Conservation (phyloP, 257 asterid genomes). For the Solanum chilense region DNA sequence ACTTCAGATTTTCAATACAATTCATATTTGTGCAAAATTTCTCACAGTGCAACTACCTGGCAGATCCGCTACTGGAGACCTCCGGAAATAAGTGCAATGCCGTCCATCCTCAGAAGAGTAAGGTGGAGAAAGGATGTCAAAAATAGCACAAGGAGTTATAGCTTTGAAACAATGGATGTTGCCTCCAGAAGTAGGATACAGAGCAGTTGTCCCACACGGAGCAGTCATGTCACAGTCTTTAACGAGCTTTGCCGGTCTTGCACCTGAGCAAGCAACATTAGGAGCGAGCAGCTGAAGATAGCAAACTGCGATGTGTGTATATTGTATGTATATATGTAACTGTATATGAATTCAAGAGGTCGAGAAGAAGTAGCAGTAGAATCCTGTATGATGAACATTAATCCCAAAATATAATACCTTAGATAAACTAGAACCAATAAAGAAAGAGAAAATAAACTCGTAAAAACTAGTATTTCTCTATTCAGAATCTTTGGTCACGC, state of each 20-base stretch:
- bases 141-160: conserved; percentile 83
- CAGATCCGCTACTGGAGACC: conserved; percentile 50
- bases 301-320: not conserved
- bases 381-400: not conserved
- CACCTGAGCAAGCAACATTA: conserved; percentile 27
- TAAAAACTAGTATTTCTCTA: not conserved
- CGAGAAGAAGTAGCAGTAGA: not conserved
- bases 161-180: conserved; percentile 94
- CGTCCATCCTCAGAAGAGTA: conserved; percentile 88
- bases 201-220: conserved; percentile 80
- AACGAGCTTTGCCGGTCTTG: conserved; percentile 70
- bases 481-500: not conserved
- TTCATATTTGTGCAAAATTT: not conserved
- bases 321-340: not conserved
- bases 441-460: not conserved
- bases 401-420: not conserved
- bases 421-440: not conserved
- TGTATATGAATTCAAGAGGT: not conserved
- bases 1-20: not conserved
- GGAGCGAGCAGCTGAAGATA: not conserved
- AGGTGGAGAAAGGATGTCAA: conserved; percentile 96
- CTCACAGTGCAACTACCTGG: conserved; percentile 45
- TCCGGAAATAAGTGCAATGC: conserved; percentile 81
- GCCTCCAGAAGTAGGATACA: conserved; percentile 83
- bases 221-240: conserved; percentile 76